phyloP scores from a whole-genome alignment of 768 basidiomycete species.

The Tricholoma sp. region DNA sequence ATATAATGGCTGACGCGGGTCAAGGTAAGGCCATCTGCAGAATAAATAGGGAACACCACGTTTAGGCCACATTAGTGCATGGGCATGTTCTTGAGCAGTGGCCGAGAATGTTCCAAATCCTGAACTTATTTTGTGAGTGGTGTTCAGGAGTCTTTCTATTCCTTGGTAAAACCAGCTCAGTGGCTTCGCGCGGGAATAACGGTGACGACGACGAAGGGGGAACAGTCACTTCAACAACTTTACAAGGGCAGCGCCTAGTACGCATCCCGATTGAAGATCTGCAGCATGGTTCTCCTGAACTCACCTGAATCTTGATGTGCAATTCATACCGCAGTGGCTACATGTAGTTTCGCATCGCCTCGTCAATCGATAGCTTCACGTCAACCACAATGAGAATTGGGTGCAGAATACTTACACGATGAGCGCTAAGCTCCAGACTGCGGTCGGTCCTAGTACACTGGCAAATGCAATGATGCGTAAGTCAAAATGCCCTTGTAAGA shows the following conservation, averaged over 20 bases:
- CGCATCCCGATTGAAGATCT: conserved; percentile 72
- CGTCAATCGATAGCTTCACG: background rate
- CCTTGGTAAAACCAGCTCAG: conserved; percentile 24
- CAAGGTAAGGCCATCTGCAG: conserved; percentile 39
- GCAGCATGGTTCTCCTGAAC: conserved; percentile 28
- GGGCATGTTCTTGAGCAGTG: conserved; percentile 76
- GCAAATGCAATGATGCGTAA: no score
- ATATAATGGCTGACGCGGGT: conserved; percentile 75
- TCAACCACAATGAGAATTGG: no score
- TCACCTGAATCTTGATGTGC: conserved; percentile 4
- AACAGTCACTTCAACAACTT: conserved; percentile 3
- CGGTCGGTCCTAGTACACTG: no score
- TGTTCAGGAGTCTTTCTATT: background rate
- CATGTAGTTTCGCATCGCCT: background rate
- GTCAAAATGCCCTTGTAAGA: no score
- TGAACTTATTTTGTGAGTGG: conserved; percentile 60
- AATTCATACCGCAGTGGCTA: background rate
- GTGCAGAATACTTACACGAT: no score
- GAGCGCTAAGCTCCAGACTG: no score
- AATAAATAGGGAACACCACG: background rate
- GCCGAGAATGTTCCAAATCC: conserved; percentile 79
- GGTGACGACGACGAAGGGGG: conserved; percentile 18
- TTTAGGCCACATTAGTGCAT: conserved; percentile 41
- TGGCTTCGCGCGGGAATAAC: conserved; percentile 40
- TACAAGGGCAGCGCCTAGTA: conserved; percentile 57